phyloP scores from a whole-genome alignment of 2,329 filamentous ascomycete species.

The Stagonosporopsis chrysanthemi region DNA sequence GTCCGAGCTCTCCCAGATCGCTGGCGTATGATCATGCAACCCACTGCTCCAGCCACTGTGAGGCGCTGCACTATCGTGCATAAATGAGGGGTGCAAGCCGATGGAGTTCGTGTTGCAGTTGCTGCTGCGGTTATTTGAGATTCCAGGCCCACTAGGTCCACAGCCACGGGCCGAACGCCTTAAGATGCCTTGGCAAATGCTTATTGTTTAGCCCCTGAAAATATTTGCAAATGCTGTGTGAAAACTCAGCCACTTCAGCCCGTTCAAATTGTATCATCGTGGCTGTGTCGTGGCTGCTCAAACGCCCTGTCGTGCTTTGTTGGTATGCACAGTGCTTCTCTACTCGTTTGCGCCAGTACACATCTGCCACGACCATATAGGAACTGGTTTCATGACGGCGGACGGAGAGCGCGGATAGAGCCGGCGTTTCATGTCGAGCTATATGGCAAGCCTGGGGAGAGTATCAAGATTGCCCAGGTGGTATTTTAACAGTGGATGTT shows the following conservation, averaged over 20 bases:
- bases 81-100: conserved; percentile 8
- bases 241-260: conserved; percentile 13
- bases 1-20: conserved; percentile 13
- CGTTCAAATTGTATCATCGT: not conserved
- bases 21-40: conserved; percentile 6
- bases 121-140: conserved; percentile 1
- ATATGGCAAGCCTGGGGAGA: not conserved
- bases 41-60: conserved; percentile 12
- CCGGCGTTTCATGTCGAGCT: not conserved
- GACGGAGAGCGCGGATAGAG: not conserved
- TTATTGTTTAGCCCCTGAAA: conserved; percentile 7
- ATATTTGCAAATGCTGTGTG: not conserved
- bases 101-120: conserved; percentile 19
- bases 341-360: not conserved
- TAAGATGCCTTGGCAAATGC: conserved; percentile 17
- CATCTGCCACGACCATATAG: not conserved
- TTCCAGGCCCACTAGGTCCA: conserved; percentile 14
- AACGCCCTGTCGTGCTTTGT: not conserved
- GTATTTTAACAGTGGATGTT: not conserved
- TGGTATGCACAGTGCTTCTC: not conserved
- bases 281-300: conserved; percentile 3
- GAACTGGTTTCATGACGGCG: not conserved
- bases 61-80: conserved; percentile 16
- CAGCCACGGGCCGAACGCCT: conserved; percentile 12
- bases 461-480: not conserved